Conservation (phyloP, 768 basidiomycete genomes). For the Naganishia vishniacii region DNA sequence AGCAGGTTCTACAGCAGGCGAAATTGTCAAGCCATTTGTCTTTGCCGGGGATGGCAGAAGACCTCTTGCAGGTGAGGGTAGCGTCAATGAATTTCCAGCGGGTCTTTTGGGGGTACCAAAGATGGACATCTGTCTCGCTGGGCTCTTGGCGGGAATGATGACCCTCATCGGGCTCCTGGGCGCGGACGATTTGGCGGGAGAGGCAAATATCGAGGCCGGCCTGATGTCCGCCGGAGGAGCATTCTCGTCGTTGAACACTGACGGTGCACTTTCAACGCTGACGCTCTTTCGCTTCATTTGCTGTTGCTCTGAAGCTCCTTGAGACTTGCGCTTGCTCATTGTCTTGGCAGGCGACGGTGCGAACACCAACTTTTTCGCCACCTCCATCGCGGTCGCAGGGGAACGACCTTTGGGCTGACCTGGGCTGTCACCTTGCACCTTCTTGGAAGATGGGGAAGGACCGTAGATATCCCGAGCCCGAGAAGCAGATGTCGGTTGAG, state of each 20-base stretch:
- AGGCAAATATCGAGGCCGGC: neutral
- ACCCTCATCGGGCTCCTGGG: constrained; percentile 15
- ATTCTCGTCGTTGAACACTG: constrained; percentile 16
- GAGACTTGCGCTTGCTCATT: constrained; percentile 21
- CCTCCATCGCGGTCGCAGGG: constrained; percentile 42
- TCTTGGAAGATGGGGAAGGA: constrained; percentile 41
- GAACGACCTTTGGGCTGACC: constrained; percentile 34
- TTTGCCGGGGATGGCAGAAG: constrained; percentile 10
- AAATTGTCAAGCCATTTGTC: neutral
- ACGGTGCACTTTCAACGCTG: neutral
- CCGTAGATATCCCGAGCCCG: constrained; percentile 44
- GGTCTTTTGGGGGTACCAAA: constrained; percentile 20
- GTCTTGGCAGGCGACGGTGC: constrained; percentile 12
- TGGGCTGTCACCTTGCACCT: constrained; percentile 21
- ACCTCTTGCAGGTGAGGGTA: constrained; percentile 24
- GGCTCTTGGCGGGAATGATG: constrained; percentile 8
- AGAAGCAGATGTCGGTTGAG: constrained; percentile 19
- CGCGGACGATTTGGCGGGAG: constrained; percentile 1
- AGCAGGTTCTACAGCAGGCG: constrained; percentile 13
- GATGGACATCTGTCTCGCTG: constrained; percentile 4
- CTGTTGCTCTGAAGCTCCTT: neutral
- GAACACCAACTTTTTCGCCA: constrained; percentile 44
- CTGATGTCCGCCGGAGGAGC: neutral
- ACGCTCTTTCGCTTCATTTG: constrained; percentile 18
- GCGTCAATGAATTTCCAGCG: constrained; percentile 6